These are phyloP conservation scores for Xerocomus nothofagi DNA, from an alignment of 1,284 basidiomycete genomes.

Conservation along the genomic window DNA sequence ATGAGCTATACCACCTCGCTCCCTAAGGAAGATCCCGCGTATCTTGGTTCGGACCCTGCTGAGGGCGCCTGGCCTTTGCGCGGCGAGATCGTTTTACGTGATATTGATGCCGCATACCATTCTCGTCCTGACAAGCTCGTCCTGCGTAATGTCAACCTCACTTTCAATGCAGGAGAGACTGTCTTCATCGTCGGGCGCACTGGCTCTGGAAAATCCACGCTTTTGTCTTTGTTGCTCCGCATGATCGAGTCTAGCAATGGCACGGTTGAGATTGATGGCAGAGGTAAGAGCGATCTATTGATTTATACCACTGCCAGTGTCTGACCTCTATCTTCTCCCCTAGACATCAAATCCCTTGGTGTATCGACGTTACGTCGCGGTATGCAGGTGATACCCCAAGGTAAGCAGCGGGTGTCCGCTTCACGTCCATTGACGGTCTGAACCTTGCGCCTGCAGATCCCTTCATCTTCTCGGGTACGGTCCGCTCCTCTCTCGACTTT, in stretches of 20 bases:
- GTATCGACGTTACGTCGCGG: conserved; percentile 30
- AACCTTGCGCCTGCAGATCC: conserved; percentile 21
- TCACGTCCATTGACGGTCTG: neutral
- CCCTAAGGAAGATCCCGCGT: conserved; percentile 26
- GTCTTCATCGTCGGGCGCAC: conserved; percentile 93
- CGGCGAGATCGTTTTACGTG: conserved; percentile 47
- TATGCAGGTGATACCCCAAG: conserved; percentile 34
- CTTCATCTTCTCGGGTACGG: conserved; percentile 35
- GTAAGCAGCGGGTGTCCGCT: conserved; percentile 6
- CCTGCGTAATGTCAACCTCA: conserved; percentile 66
- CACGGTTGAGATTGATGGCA: conserved; percentile 31
- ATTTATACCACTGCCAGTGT: neutral
- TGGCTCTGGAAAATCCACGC: conserved; percentile 92
- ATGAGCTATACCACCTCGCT: conserved; percentile 29
- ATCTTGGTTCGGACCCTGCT: conserved; percentile 27
- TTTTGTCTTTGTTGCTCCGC: conserved; percentile 41
- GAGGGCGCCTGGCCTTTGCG: conserved; percentile 24
- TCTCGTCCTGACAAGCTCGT: conserved; percentile 67
- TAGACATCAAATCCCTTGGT: conserved; percentile 32
- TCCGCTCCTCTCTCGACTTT: conserved; percentile 32
- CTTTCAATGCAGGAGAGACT: conserved; percentile 81
- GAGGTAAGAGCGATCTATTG: conserved; percentile 16
- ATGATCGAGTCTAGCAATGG: conserved; percentile 31
- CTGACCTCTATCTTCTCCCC: neutral
- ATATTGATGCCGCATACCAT: conserved; percentile 68